Percentiles rank a stretch among this genome's conserved stretches.
These are phyloP conservation scores for Ampelocalamus luodianensis DNA, from an alignment of 176 grass and related monocot genomes.

Conservation along the genomic window DNA sequence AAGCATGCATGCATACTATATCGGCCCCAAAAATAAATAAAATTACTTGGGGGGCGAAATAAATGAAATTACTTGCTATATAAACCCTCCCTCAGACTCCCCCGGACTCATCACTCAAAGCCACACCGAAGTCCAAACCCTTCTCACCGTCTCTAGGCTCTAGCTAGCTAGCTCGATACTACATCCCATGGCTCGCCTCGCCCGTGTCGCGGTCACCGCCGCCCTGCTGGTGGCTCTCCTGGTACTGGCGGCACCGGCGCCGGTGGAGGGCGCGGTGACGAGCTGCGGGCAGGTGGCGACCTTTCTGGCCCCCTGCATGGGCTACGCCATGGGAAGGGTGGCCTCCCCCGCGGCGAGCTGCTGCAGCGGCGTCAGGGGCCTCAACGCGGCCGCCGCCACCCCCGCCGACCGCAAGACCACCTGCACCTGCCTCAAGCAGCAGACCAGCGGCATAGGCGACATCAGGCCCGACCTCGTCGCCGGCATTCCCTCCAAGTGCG, in stretches of 20 bases:
- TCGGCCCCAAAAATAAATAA: too few relatives aligned
- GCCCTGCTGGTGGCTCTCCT: conserved; percentile 35
- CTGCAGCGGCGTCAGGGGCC: conserved; percentile 47
- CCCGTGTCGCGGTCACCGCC: neutral
- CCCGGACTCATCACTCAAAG: too few relatives aligned
- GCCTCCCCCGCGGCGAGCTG: neutral
- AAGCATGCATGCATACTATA: too few relatives aligned
- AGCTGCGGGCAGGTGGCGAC: conserved; percentile 14
- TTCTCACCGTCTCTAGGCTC: too few relatives aligned
- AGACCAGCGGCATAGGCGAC: neutral
- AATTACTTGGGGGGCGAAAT: too few relatives aligned
- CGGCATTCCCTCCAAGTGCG: conserved; percentile 43
- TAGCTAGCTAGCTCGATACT: too few relatives aligned
- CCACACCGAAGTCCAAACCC: too few relatives aligned
- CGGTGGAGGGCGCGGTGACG: neutral
- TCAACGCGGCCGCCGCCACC: conserved; percentile 23
- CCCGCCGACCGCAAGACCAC: conserved; percentile 19
- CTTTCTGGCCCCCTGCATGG: neutral
- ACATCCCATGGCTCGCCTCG: neutral
- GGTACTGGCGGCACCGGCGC: neutral
- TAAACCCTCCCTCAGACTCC: too few relatives aligned
- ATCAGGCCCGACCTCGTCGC: conserved; percentile 37
- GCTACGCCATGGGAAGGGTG: conserved; percentile 27
- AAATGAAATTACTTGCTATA: too few relatives aligned
- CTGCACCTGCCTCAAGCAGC: conserved; percentile 52